Conservation (phyloP, 768 basidiomycete genomes). For the Calocera cornea region DNA sequence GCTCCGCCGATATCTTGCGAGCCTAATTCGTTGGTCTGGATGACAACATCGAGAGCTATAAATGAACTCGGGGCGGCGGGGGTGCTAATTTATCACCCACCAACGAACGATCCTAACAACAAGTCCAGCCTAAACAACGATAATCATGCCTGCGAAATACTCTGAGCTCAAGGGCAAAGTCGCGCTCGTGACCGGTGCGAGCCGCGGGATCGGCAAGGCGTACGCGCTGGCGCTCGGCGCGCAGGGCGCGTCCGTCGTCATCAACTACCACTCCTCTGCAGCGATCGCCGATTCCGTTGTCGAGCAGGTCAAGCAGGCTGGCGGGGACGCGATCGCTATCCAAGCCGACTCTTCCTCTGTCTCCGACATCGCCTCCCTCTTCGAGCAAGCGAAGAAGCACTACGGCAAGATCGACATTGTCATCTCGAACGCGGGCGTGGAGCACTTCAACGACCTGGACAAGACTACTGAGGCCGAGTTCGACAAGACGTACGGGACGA, state of each 20-base stretch:
- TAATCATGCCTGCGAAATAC: background rate
- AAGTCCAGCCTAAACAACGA: no score
- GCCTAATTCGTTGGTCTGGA: no score
- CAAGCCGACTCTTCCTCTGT: constrained; percentile 30
- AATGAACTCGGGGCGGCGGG: no score
- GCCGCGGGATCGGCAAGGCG: constrained; percentile 42
- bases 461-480: constrained; percentile 17
- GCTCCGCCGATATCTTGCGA: no score
- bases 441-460: background rate
- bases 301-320: constrained; percentile 23
- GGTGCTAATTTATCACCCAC: no score
- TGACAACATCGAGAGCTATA: no score
- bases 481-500: constrained; percentile 18
- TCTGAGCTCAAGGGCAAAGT: constrained; percentile 16
- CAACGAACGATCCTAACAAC: no score
- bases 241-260: constrained; percentile 36
- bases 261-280: constrained; percentile 36
- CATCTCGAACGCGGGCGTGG: constrained; percentile 20
- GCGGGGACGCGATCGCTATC: constrained; percentile 33
- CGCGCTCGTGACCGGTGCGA: constrained; percentile 25
- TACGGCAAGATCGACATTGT: constrained; percentile 24
- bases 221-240: constrained; percentile 36
- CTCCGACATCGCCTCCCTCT: constrained; percentile 17
- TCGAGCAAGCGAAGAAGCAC: constrained; percentile 14
- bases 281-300: constrained; percentile 31